Evolutionary conservation across 306 rosid genomes (phyloP).

Genomic region (Ochetophila trinervis): DNA sequence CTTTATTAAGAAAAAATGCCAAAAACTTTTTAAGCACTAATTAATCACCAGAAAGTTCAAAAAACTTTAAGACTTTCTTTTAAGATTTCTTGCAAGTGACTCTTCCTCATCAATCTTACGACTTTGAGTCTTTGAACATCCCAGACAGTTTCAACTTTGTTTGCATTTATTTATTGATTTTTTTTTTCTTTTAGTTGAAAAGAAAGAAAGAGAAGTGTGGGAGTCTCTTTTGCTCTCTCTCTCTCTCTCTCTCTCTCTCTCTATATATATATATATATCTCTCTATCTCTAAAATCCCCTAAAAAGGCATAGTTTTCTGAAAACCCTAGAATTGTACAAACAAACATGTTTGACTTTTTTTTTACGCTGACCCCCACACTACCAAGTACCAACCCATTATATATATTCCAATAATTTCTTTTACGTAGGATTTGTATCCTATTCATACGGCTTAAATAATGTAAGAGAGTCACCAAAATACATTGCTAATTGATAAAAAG

Average conservation of each 20-base stretch:
- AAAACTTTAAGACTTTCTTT: constrained; percentile 18
- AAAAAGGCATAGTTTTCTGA: too few relatives aligned
- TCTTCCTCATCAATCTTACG: constrained; percentile 15
- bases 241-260: background rate
- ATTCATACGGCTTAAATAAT: constrained; percentile 24
- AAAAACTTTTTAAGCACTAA: constrained; percentile 20
- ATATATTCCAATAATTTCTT: background rate
- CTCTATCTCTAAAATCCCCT: background rate
- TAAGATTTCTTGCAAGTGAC: constrained; percentile 34
- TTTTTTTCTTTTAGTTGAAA: constrained; percentile 5
- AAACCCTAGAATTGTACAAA: background rate
- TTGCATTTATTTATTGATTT: background rate
- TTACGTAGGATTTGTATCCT: constrained; percentile 12
- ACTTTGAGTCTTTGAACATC: background rate
- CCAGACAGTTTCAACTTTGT: constrained; percentile 17
- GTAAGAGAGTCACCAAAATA: constrained; percentile 17
- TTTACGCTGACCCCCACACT: background rate
- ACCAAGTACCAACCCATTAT: constrained; percentile 12
- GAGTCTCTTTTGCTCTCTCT: background rate
- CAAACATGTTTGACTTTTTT: constrained; percentile 7
- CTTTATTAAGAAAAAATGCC: constrained; percentile 3
- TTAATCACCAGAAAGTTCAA: constrained; percentile 39
- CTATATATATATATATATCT: too few relatives aligned
- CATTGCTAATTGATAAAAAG: constrained; percentile 29
- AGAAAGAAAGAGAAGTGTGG: background rate